Evolutionary conservation across 208 protist genomes (phyloP), one percentile per base, ranked within the genome.

Genomic region (Crithidia expoeki): DNA sequence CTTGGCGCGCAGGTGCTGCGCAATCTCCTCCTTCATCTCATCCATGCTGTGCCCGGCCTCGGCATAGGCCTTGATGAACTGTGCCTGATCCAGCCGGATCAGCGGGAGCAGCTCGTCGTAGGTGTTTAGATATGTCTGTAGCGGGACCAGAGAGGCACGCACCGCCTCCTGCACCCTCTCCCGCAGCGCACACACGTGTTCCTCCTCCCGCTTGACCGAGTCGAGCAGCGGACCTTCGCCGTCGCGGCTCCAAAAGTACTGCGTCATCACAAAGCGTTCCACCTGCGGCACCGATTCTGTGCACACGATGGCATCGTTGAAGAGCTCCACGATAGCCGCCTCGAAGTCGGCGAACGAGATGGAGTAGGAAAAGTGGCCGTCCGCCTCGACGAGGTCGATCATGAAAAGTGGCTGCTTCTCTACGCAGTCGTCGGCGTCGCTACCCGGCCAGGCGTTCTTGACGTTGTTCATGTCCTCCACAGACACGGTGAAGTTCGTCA

Each of bases 401-500:
- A 86, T 97, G 76, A 98, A 98, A 36, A 98, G 88, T 27, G 94
- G 94, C 72, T 96, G 91, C 81, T 96, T 96, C 80, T 98, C 90
- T 12, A 98, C 89, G 81, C 90, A 95, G 77, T 96, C 92, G 56
- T 94, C 90, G 16, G 91, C 92, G 51, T 98, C 92, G 69, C 89
- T 96, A 38, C 94, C 94, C 25, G 94, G 94, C 91, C 92, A 98
- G 27, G 77, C 85, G 80, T 97, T 97, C 47, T 84, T 67, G 28
- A 96, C 94, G 60, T 81, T 67, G 62, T 92, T 96, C 92, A 96
- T 96, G 67, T 96, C 88, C 59, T 84, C 80, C 59, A 97, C 92
- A 51, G 61, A 81, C 21, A 97, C 92, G 2, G 83, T 90, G 72
- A 97, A 98, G 55, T 91, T 79, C 27, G 84, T 96, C 51, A 94